Conservation (phyloP, 108 stramenopile species). For the Pinguiococcus pyrenoidosus region DNA sequence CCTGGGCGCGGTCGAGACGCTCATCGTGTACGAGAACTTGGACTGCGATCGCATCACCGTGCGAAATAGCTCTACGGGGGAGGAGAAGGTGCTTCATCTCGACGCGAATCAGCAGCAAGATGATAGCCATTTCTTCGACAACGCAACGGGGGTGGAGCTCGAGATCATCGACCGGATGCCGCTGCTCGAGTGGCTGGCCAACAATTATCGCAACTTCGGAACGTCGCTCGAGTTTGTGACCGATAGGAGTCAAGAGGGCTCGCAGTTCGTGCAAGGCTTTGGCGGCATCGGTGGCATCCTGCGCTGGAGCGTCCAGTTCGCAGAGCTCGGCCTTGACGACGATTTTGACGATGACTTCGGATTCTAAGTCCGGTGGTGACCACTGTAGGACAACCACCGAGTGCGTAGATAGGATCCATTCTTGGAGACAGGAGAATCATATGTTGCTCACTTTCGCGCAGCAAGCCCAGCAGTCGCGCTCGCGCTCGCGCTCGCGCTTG, state of each 20-base stretch:
- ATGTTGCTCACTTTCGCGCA: no score
- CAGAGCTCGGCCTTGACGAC: no score
- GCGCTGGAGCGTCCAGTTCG: slow-evolving; percentile 94
- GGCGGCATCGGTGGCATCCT: slow-evolving; percentile 96
- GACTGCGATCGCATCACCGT: slow-evolving; percentile 62
- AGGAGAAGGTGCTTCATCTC: slow-evolving; percentile 68
- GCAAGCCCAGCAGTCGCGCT: no score
- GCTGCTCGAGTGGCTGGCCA: slow-evolving; percentile 95
- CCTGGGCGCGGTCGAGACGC: slow-evolving; percentile 89
- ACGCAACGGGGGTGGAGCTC: slow-evolving; percentile 72
- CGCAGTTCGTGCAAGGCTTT: slow-evolving; percentile 96
- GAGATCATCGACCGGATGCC: slow-evolving; percentile 63
- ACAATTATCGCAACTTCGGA: slow-evolving; percentile 91
- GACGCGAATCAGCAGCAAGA: slow-evolving; percentile 42
- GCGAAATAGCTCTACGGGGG: slow-evolving; percentile 62
- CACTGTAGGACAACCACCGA: no score
- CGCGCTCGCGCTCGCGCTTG: no score
- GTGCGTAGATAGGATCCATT: no score
- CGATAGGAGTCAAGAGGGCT: slow-evolving; percentile 81
- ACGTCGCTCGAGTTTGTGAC: slow-evolving; percentile 95
- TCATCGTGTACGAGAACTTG: slow-evolving; percentile 92
- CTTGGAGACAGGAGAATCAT: no score
- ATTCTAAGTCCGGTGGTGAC: no score
- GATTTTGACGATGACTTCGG: no score
- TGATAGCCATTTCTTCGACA: slow-evolving; percentile 51